Base-by-base conservation (phyloP, 164 flowering plant genomes). In the Santalum album region DNA sequence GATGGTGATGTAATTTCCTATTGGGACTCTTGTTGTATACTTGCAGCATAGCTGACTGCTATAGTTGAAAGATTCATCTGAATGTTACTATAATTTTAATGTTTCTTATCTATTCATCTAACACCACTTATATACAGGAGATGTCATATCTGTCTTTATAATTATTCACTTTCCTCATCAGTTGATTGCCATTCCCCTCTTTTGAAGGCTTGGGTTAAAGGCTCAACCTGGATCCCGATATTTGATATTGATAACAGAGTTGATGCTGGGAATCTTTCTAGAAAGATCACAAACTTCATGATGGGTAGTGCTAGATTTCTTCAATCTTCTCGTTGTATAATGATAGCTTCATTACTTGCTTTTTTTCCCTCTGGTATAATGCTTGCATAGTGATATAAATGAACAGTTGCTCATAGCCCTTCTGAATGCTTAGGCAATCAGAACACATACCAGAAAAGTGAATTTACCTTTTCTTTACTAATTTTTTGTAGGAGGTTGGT, bases 141-240 rank as follows among this genome's bases (percentile, higher is more conserved):
- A n/a, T n/a, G n/a, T n/a, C n/a, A n/a, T n/a, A n/a, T n/a, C n/a
- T n/a, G n/a, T 29, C 34, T 29, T 29, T 9, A 29, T 29, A 29
- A 3, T 29, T 29, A 29, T 29, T 29, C 9, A 29, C n/a, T 17
- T 42, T n/a, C 16, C 19, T 42, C 45, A 25, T 54, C 49, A 55
- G 20, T 40, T 10, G 10, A 25, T 36, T 51, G 24, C 44, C 1
- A 35, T 48, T 22, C n/a, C 39, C 54, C 38, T 71, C 34, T 55
- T 65, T 55, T 66, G 49, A 64, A 92, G 99, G 99, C 96, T 64
- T 83, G 96, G 86, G 96, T 89, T 19, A 92, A 82, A 73, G 91
- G 90, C 55, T 92, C 96, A 20, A 69, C 74, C 4, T 92, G 99
- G 99, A 75, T 89, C 61, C 96, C 99, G 16, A 77, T 92, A 22